Conservation (phyloP, 2,329 filamentous ascomycete genomes). For the Botrytis aclada region DNA sequence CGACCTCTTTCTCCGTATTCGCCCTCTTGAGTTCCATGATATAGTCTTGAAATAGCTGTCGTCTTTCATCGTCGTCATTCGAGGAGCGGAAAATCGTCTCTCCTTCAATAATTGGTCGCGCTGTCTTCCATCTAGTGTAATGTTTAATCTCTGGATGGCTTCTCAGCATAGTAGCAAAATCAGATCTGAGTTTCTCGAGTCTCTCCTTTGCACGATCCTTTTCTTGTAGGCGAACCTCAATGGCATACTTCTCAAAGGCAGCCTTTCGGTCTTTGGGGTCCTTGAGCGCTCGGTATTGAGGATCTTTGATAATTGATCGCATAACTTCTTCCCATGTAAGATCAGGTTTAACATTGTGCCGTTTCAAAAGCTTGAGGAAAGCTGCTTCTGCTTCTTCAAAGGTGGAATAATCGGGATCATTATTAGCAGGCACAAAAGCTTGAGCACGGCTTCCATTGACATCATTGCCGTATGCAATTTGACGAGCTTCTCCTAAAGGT, state of each 20-base stretch:
- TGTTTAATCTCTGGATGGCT: conserved; percentile 96
- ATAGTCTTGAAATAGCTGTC: conserved; percentile 92
- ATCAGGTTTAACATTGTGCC: conserved; percentile 81
- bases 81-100: conserved; percentile 95
- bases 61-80: conserved; percentile 80
- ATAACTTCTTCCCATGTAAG: conserved; percentile 93
- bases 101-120: conserved; percentile 86
- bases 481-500: conserved; percentile 52
- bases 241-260: conserved; percentile 92
- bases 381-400: conserved; percentile 88
- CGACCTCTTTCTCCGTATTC: conserved; percentile 71
- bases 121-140: conserved; percentile 96
- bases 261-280: conserved; percentile 87
- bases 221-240: conserved; percentile 86
- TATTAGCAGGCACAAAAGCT: conserved; percentile 59
- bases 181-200: conserved; percentile 82
- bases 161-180: conserved; percentile 94
- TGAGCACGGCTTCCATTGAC: conserved; percentile 47
- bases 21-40: conserved; percentile 77
- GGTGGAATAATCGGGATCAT: conserved; percentile 74
- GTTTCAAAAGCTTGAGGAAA: conserved; percentile 85
- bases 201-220: conserved; percentile 93
- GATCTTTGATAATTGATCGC: conserved; percentile 80
- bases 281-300: conserved; percentile 88
- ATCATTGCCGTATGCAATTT: conserved; percentile 56